Conservation (phyloP, 2,329 filamentous ascomycete genomes). For the Colletotrichum sp. region DNA sequence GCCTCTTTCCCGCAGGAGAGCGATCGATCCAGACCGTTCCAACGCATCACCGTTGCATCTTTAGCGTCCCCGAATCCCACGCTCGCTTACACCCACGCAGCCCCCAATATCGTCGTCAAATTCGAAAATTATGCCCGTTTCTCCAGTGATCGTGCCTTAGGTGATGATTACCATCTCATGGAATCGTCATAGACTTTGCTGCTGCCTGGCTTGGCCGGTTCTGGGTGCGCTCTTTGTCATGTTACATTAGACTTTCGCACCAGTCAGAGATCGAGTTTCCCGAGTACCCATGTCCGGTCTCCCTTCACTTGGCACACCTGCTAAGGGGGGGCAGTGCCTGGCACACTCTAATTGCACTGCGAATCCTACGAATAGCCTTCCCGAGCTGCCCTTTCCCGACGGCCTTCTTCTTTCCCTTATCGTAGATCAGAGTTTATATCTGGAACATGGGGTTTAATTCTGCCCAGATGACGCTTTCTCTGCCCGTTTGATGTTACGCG, state of each 20-base stretch:
- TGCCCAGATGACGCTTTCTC: not conserved
- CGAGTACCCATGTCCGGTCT: not conserved
- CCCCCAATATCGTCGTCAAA: not conserved
- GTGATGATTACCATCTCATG: not conserved
- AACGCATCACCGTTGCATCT: not conserved
- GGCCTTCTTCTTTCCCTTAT: not conserved
- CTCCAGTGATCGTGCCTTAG: not conserved
- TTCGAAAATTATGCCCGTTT: not conserved
- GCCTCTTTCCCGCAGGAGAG: not conserved
- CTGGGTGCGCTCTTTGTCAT: not conserved
- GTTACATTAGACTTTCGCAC: not conserved
- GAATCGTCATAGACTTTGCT: slow-evolving; percentile 8
- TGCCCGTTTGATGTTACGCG: not conserved
- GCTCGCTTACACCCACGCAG: not conserved
- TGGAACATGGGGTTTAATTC: not conserved
- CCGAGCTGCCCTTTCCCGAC: not conserved
- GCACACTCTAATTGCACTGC: not conserved
- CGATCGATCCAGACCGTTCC: not conserved
- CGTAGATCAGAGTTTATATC: not conserved
- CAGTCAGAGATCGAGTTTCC: not conserved
- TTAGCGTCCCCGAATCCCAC: not conserved
- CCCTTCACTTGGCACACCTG: not conserved
- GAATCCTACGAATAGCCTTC: not conserved
- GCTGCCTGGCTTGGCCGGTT: not conserved
- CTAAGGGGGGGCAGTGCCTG: not conserved